Evolutionary conservation across 495 filamentous ascomycete species (phyloP).

Genomic region (Aspergillus hancockii): DNA sequence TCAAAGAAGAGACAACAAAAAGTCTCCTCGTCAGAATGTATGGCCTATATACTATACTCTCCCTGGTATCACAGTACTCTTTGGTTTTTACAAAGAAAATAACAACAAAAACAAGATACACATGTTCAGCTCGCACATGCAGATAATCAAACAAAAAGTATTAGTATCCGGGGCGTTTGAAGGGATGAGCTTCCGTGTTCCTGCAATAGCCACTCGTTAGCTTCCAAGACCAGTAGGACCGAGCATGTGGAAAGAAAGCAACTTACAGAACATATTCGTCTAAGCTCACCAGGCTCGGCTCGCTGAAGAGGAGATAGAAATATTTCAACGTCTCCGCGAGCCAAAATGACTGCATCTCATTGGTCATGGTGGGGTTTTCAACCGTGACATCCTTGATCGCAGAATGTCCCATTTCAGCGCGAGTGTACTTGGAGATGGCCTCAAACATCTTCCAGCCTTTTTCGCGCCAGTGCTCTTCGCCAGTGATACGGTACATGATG

Average conservation of each 20-base stretch:
- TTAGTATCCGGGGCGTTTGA: constrained; percentile 43
- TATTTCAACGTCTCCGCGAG: constrained; percentile 79
- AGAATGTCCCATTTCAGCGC: constrained; percentile 65
- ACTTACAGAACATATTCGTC: constrained; percentile 80
- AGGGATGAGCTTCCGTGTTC: constrained; percentile 58
- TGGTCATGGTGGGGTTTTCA: constrained; percentile 35
- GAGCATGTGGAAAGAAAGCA: neutral
- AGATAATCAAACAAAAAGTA: neutral
- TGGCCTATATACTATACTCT: constrained; percentile 5
- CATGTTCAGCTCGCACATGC: constrained; percentile 6
- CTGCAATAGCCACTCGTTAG: constrained; percentile 31
- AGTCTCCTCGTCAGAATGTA: neutral
- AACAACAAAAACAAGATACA: constrained; percentile 1
- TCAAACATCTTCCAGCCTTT: constrained; percentile 92
- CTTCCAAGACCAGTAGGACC: neutral
- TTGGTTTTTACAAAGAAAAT: neutral
- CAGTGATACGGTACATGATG: constrained; percentile 93
- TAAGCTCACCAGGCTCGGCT: constrained; percentile 69
- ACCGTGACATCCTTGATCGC: constrained; percentile 75
- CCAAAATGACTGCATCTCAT: constrained; percentile 65
- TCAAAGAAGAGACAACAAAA: neutral
- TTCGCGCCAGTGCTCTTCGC: constrained; percentile 75
- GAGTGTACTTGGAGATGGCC: constrained; percentile 66
- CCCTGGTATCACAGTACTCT: neutral
- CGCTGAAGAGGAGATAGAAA: constrained; percentile 74